phyloP scores from a whole-genome alignment of 768 basidiomycete genomes.

The Macrolepiota albuminosa region DNA sequence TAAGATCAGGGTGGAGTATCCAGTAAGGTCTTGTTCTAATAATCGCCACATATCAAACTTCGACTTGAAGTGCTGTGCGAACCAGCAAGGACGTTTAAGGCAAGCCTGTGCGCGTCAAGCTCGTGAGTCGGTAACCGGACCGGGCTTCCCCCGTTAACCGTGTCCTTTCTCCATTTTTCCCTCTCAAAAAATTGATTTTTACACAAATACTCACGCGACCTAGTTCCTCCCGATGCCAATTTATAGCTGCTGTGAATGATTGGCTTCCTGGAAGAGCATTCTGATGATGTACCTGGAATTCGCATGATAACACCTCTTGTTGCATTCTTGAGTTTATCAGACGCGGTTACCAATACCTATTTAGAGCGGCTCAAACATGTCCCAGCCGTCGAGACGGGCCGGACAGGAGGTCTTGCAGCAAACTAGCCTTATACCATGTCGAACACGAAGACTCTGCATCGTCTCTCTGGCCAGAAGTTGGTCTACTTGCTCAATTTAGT shows the following conservation, averaged over 20 bases:
- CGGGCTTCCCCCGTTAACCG: neutral
- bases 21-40: too few species aligned
- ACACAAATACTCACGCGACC: too few species aligned
- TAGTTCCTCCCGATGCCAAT: neutral
- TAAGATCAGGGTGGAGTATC: too few species aligned
- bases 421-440: neutral
- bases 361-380: neutral
- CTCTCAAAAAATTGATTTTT: too few species aligned
- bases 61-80: too few species aligned
- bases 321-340: neutral
- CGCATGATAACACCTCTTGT: neutral
- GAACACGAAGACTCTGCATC: neutral
- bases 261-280: neutral
- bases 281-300: neutral
- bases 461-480: constrained; percentile 20
- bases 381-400: neutral
- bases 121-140: neutral
- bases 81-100: too few species aligned
- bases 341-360: neutral
- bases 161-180: too few species aligned
- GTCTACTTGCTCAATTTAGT: constrained; percentile 24
- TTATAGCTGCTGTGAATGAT: neutral
- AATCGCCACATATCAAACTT: too few species aligned
- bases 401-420: neutral
- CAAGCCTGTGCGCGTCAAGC: too few species aligned